Percentiles rank a stretch among this genome's conserved stretches.
Conservation (phyloP, 441 rosid genomes). For the Pelargonium exstipulatum region DNA sequence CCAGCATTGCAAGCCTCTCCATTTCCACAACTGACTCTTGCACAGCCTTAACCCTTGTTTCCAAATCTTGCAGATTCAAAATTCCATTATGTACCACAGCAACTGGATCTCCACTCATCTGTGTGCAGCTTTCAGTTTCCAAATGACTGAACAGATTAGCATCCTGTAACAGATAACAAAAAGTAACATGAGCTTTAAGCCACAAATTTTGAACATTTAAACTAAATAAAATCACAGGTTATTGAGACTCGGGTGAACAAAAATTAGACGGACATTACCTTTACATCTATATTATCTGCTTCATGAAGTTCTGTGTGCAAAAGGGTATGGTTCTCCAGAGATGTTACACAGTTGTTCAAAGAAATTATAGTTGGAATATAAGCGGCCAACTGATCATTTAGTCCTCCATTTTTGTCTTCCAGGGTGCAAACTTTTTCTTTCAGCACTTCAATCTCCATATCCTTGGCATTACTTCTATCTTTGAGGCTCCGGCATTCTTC, state of each 20-base stretch:
- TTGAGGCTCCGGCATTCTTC: constrained; percentile 43
- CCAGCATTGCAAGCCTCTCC: constrained; percentile 46
- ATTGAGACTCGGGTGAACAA: background rate
- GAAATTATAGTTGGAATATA: constrained; percentile 47
- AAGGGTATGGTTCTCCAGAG: constrained; percentile 52
- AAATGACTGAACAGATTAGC: constrained; percentile 17
- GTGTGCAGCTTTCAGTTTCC: constrained; percentile 30
- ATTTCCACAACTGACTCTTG: constrained; percentile 53
- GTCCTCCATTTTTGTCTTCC: constrained; percentile 54
- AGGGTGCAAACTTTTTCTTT: constrained; percentile 47
- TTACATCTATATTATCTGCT: constrained; percentile 26
- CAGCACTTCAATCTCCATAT: constrained; percentile 47
- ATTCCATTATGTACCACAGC: constrained; percentile 25
- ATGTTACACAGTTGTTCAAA: constrained; percentile 50
- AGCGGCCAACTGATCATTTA: constrained; percentile 45
- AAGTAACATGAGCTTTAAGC: background rate
- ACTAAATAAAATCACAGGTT: background rate
- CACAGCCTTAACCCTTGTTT: constrained; percentile 52
- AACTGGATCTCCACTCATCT: constrained; percentile 27
- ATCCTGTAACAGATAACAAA: constrained; percentile 15
- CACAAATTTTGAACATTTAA: background rate
- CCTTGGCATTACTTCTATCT: constrained; percentile 32
- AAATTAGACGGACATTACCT: constrained; percentile 28
- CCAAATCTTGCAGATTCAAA: constrained; percentile 48
- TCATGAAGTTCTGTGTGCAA: constrained; percentile 28